A percentile compares a stretch with the other conserved stretches of the same genome.
Evolutionary conservation across 192 early-diverging fungal species (phyloP).

Genomic region (Coemansia sp.): DNA sequence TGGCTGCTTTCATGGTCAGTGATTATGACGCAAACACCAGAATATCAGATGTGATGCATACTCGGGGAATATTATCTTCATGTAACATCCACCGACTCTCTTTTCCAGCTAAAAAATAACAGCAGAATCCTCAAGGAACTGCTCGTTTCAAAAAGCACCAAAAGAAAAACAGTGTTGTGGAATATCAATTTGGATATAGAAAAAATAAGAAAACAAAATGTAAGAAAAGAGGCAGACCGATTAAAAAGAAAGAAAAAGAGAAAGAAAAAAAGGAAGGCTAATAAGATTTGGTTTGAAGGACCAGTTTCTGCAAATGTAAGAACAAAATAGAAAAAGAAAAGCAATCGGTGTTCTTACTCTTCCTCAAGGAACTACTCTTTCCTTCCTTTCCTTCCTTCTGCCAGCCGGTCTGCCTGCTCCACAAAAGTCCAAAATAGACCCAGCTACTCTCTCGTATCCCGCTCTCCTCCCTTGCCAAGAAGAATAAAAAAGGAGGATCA

Average conservation of each 20-base stretch:
- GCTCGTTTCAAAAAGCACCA: neutral
- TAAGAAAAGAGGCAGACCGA: neutral
- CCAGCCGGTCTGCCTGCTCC: no score
- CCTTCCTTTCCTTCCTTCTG: no score
- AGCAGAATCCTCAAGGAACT: no score
- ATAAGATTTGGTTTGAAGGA: neutral
- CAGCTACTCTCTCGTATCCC: no score
- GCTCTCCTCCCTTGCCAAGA: no score
- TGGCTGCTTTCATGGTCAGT: no score
- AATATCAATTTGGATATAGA: neutral
- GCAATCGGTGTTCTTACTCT: neutral
- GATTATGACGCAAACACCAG: no score
- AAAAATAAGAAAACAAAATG: conserved; percentile 12
- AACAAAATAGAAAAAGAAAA: neutral
- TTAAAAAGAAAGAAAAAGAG: conserved; percentile 3
- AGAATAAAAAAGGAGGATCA: neutral
- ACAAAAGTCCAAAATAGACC: no score
- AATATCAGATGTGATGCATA: no score
- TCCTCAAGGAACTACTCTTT: neutral
- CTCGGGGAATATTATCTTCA: no score
- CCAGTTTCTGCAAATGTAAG: neutral
- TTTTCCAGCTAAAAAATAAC: no score
- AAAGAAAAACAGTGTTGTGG: neutral
- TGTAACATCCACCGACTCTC: no score
- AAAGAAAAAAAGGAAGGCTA: conserved; percentile 6